These are phyloP conservation scores for Xylaria grammica DNA, from an alignment of 495 filamentous ascomycete species.

Conservation along the genomic window DNA sequence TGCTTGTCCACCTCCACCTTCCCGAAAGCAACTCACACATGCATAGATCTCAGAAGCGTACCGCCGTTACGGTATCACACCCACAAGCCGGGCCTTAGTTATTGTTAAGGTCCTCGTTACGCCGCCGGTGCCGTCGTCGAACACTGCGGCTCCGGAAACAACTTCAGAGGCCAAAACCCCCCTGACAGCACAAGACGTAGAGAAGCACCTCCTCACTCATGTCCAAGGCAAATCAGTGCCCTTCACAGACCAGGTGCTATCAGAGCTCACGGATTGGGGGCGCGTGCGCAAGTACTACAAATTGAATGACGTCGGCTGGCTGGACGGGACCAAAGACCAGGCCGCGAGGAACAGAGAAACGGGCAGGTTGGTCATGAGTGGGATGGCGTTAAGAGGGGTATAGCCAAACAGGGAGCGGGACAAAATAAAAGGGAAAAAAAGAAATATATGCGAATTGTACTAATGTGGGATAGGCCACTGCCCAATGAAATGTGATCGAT, in stretches of 20 bases:
- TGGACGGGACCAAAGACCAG: slow-evolving; percentile 42
- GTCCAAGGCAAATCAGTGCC: slow-evolving; percentile 66
- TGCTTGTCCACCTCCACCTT: slow-evolving; percentile 17
- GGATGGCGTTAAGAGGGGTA: slow-evolving; percentile 74
- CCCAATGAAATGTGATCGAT: background rate
- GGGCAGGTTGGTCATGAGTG: slow-evolving; percentile 67
- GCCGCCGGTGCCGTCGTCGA: slow-evolving; percentile 12
- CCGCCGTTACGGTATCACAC: slow-evolving; percentile 79
- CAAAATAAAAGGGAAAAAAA: background rate
- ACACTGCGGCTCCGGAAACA: background rate
- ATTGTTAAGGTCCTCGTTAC: slow-evolving; percentile 70
- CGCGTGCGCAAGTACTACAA: slow-evolving; percentile 86
- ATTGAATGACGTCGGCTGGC: slow-evolving; percentile 60
- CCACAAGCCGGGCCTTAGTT: slow-evolving; percentile 70
- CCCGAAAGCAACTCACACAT: no score
- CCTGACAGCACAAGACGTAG: slow-evolving; percentile 58
- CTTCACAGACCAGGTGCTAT: slow-evolving; percentile 68
- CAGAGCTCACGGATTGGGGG: slow-evolving; percentile 62
- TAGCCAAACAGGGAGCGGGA: slow-evolving; percentile 24
- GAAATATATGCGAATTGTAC: background rate
- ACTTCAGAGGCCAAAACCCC: slow-evolving; percentile 15
- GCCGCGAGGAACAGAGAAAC: slow-evolving; percentile 52
- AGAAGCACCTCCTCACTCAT: slow-evolving; percentile 63
- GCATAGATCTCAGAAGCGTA: slow-evolving; percentile 94
- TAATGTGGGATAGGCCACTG: background rate